Evolutionary conservation across 108 stramenopile genomes (phyloP).

Genomic region (Cylindrotheca fusiformis): DNA sequence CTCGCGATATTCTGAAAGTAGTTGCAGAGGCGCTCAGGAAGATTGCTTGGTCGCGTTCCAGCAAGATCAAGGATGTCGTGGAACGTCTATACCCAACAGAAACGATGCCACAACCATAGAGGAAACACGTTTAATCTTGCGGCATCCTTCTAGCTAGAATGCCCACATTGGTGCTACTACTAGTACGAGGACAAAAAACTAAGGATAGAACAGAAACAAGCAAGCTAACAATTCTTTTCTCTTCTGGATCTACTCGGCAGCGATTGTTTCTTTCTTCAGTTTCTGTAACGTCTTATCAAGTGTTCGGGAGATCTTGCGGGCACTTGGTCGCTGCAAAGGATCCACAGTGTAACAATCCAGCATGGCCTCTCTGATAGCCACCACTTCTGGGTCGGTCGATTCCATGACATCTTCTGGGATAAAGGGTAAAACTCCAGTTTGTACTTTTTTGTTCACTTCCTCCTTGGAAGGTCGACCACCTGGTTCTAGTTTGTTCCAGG

Average conservation of each 20-base stretch:
- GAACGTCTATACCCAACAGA: too few species aligned
- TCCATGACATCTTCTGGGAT: conserved; percentile 47
- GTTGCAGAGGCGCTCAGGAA: conserved; percentile 21
- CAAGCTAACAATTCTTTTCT: too few species aligned
- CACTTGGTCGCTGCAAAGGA: conserved; percentile 51
- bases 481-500: conserved; percentile 69
- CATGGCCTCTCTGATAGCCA: conserved; percentile 71
- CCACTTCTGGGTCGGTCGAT: conserved; percentile 47
- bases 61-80: conserved; percentile 20
- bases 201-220: too few species aligned
- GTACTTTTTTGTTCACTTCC: conserved; percentile 43
- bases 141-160: too few species aligned
- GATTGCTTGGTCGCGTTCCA: conserved; percentile 27
- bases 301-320: conserved; percentile 46
- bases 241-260: too few species aligned
- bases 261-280: neutral
- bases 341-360: conserved; percentile 53
- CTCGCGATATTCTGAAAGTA: conserved; percentile 16
- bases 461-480: conserved; percentile 53
- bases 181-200: too few species aligned
- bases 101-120: too few species aligned
- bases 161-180: too few species aligned
- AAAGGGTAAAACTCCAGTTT: conserved; percentile 46
- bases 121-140: too few species aligned
- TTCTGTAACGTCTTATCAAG: conserved; percentile 41